phyloP scores from a whole-genome alignment of 306 rosid genomes.

The Cyamopsis tetragonoloba region DNA sequence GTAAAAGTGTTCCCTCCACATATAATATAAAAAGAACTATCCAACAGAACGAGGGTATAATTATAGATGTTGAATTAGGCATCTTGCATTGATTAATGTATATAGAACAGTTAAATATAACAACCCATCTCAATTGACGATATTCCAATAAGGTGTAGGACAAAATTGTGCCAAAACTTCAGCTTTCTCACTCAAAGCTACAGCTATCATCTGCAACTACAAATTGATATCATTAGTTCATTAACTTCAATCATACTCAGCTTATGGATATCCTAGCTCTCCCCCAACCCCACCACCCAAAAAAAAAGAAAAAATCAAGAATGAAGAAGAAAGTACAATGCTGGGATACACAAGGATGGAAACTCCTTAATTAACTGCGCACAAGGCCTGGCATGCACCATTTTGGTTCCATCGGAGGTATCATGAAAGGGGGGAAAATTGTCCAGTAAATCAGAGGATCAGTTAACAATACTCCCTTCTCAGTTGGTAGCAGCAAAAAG shows the following conservation, averaged over 20 bases:
- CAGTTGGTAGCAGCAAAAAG: conserved; percentile 19
- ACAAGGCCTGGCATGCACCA: conserved; percentile 17
- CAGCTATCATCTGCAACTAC: conserved; percentile 26
- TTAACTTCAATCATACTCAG: neutral
- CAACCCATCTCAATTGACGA: conserved; percentile 17
- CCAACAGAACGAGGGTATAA: conserved; percentile 5
- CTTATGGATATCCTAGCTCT: neutral
- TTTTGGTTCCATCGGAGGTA: conserved; percentile 23
- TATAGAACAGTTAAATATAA: conserved; percentile 20
- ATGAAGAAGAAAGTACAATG: neutral
- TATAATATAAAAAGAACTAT: neutral
- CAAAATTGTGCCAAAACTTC: conserved; percentile 42
- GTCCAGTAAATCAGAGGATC: conserved; percentile 17
- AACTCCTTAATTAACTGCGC: conserved; percentile 22
- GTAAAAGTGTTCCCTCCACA: neutral
- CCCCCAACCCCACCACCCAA: conserved; percentile 4
- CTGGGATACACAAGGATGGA: conserved; percentile 23
- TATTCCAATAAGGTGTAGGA: conserved; percentile 21
- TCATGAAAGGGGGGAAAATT: conserved; percentile 16
- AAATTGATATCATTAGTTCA: conserved; percentile 12
- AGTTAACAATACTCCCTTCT: conserved; percentile 18
- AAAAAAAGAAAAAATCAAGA: neutral
- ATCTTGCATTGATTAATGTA: conserved; percentile 17
- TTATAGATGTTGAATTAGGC: neutral
- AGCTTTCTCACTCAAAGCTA: conserved; percentile 27